Evolutionary conservation across 1,284 basidiomycete species (phyloP), one percentile per base, ranked within the genome.

Genomic region (Fomes fomentarius): DNA sequence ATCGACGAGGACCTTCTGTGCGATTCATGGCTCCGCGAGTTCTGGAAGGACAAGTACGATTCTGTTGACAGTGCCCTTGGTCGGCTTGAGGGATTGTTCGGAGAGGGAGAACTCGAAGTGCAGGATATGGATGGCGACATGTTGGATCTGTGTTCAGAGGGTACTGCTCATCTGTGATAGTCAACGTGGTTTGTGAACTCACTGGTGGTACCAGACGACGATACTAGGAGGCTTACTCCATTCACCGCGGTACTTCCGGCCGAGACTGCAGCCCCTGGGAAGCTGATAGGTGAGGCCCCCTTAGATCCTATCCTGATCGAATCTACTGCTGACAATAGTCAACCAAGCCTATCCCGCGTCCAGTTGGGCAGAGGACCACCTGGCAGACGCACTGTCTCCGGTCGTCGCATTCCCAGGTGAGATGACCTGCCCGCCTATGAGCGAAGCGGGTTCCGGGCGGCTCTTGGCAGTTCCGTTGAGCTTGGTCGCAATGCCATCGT

Each of bases 31-130:
- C 24, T 50, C 28, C 39, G 48, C 39, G 48, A 50, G 22, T 50
- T 50, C 39, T 50, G 49, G 49, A 44, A 35, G 41, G 49, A 50
- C 41, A 50, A 50, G 41, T 50, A 30, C 14, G 25, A 50, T 5
- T 37, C 41, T 12, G 41, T 44, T 1, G 34, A 28, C 15, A 30
- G 34, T 11, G 34, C 41, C 12, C 26, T 44, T 4, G 8, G 14
- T 12, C 19, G 21, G 8, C 14, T 45, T 6, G 28, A 34, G 30
- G 43, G n/a, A 25, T 31, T 45, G 5, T 45, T 22, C 21, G n/a
- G n/a, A 11, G n/a, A 24, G 19, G 43, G 4, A 21, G 19, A 34
- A n/a, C 19, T 24, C 22, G 39, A 22, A 14, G 10, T 4, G 19
- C 17, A 24, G 30, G 28, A 45, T 10, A 19, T 7, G 19, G 30